These are phyloP conservation scores for Epichloe sibirici DNA, from an alignment of 2,329 filamentous ascomycete genomes.

Conservation along the genomic window DNA sequence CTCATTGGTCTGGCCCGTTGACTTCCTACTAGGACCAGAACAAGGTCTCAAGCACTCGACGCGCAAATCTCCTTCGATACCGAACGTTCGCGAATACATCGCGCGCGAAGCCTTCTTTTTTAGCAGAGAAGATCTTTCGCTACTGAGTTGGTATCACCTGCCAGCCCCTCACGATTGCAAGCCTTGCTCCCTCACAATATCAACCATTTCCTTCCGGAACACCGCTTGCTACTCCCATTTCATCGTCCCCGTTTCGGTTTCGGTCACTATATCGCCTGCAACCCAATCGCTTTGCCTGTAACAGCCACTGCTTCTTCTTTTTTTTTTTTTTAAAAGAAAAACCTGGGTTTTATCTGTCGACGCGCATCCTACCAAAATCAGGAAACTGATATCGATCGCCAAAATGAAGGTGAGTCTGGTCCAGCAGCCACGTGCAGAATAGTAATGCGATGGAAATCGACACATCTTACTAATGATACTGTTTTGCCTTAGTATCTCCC, in stretches of 20 bases:
- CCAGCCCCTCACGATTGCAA: no score
- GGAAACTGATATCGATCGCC: conserved; percentile 2
- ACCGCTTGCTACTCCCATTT: background rate
- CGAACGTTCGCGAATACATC: background rate
- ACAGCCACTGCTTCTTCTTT: no score
- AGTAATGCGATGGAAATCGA: background rate
- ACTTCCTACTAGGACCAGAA: conserved; percentile 10
- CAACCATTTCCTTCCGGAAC: background rate
- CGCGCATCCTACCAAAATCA: background rate
- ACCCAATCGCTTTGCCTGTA: background rate
- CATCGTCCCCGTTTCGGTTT: background rate
- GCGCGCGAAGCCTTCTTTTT: background rate
- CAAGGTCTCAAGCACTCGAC: conserved; percentile 8
- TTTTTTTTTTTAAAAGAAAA: no score
- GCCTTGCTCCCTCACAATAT: no score
- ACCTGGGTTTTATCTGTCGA: background rate
- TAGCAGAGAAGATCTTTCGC: no score
- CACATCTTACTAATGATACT: background rate
- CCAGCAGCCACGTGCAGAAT: background rate
- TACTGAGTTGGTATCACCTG: no score
- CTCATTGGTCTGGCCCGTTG: conserved; percentile 11
- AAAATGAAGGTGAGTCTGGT: conserved; percentile 26
- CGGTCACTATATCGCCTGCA: background rate
- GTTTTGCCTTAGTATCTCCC: conserved; percentile 62
- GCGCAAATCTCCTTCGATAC: background rate